Evolutionary conservation across 306 rosid genomes (phyloP).

Genomic region (Casuarina glauca): DNA sequence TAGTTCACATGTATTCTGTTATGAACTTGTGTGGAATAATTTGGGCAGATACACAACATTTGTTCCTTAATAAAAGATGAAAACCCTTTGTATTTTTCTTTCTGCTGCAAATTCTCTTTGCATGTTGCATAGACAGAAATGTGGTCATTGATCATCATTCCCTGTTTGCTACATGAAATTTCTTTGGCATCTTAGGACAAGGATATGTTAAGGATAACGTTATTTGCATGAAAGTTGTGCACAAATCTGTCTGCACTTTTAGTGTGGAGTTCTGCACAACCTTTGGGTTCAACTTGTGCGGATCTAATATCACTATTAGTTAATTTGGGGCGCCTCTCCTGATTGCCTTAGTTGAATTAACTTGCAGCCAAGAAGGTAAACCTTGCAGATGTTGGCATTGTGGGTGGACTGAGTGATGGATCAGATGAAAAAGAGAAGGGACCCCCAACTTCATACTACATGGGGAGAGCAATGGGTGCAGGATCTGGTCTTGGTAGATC

Average conservation of each 20-base stretch:
- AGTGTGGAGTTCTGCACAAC: background rate
- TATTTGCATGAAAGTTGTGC: background rate
- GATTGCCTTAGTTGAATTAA: conserved; percentile 17
- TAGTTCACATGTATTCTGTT: background rate
- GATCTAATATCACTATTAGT: background rate
- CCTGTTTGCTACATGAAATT: background rate
- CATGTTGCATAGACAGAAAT: background rate
- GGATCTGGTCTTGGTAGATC: conserved; percentile 86
- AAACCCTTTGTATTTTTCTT: too few species aligned
- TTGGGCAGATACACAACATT: background rate
- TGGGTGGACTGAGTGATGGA: conserved; percentile 80
- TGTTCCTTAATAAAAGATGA: background rate
- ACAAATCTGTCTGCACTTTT: background rate
- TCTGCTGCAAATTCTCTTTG: background rate
- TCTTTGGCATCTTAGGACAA: background rate
- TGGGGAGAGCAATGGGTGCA: conserved; percentile 95
- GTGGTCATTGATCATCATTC: background rate
- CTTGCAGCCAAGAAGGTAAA: conserved; percentile 84
- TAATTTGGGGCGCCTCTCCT: background rate
- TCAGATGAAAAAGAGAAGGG: conserved; percentile 79
- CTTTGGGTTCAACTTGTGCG: background rate
- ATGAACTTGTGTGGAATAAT: background rate
- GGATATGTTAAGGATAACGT: background rate
- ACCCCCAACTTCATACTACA: conserved; percentile 61
- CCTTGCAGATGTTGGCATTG: conserved; percentile 74